Percentiles rank a stretch among this genome's conserved stretches.
These are phyloP conservation scores for Sphagnum magellanicum DNA, from an alignment of 228 moss, liverwort and hornwort genomes.

Conservation along the genomic window DNA sequence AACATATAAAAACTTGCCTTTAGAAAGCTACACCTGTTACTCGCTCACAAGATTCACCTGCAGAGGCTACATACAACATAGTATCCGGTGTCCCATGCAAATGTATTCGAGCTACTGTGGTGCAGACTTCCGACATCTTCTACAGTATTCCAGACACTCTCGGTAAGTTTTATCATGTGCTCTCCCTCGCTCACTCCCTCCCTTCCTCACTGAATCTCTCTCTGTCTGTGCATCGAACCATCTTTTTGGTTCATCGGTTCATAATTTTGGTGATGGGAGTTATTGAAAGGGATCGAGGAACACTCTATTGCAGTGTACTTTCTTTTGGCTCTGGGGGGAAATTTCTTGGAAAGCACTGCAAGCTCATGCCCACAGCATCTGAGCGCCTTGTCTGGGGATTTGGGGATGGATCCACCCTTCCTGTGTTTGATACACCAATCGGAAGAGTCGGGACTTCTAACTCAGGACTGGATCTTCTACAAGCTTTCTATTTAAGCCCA, in stretches of 20 bases:
- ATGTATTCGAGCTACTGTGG: slow-evolving; percentile 44
- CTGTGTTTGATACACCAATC: slow-evolving; percentile 57
- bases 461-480: not conserved
- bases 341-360: slow-evolving; percentile 69
- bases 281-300: slow-evolving; percentile 48
- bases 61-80: too few species aligned
- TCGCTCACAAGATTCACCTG: too few species aligned
- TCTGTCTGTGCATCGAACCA: not conserved
- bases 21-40: too few species aligned
- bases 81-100: too few species aligned
- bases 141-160: slow-evolving; percentile 61
- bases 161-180: slow-evolving; percentile 12
- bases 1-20: too few species aligned
- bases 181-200: too few species aligned
- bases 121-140: slow-evolving; percentile 59
- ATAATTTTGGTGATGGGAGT: slow-evolving; percentile 39
- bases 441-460: slow-evolving; percentile 68
- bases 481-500: too few species aligned
- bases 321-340: slow-evolving; percentile 42
- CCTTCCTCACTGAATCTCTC: not conserved
- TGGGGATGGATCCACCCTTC: slow-evolving; percentile 73
- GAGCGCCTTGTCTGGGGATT: slow-evolving; percentile 81
- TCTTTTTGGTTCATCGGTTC: too few species aligned
- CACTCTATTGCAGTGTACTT: slow-evolving; percentile 51
- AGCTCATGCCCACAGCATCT: slow-evolving; percentile 68